Evolutionary conservation across 495 filamentous ascomycete genomes (phyloP), one percentile per base, ranked within the genome.

Genomic region (Clavariopsis aquatica): DNA sequence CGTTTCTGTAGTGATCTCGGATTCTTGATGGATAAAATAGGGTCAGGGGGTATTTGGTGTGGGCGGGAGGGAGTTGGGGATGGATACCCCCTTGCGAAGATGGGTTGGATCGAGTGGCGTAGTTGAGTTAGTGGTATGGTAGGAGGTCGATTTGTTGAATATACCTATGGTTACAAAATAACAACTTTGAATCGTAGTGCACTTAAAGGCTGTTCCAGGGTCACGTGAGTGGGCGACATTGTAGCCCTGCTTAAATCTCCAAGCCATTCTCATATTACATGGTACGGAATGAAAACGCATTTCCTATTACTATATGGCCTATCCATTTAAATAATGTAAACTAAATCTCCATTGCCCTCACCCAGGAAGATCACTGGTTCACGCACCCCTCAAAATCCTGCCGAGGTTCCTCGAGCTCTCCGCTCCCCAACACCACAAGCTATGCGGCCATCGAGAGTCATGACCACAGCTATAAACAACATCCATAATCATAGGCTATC

Each of bases 321-420:
- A n/a, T n/a, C n/a, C n/a, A n/a, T n/a, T n/a, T n/a, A n/a, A n/a
- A n/a, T n/a, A n/a, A n/a, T n/a, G n/a, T n/a, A n/a, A n/a, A n/a
- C n/a, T n/a, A n/a, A n/a, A n/a, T n/a, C n/a, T 43, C 4, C 5
- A 43, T 43, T 43, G 38, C 6, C 31, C 13, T 36, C 38, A n/a
- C 38, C 38, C 9, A 43, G 38, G 38, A n/a, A 43, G 2, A 43
- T 43, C 38, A 43, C 38, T 43, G 38, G 38, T 43, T 43, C 38
- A 43, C 38, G 9, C 53, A 29, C 22, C 28, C 26, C 23, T 19
- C 28, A 29, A 29, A 53, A 53, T 28, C 15, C 24, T 52, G 49
- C 57, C 57, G 57, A 61, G 57, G 57, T 61, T 61, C 57, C 7
- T 4, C 26, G 5, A 52, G 19, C 57, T 61, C 57, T 56, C 60